phyloP scores from a whole-genome alignment of 225 moss, liverwort and hornwort species.

The Asterella californica region DNA sequence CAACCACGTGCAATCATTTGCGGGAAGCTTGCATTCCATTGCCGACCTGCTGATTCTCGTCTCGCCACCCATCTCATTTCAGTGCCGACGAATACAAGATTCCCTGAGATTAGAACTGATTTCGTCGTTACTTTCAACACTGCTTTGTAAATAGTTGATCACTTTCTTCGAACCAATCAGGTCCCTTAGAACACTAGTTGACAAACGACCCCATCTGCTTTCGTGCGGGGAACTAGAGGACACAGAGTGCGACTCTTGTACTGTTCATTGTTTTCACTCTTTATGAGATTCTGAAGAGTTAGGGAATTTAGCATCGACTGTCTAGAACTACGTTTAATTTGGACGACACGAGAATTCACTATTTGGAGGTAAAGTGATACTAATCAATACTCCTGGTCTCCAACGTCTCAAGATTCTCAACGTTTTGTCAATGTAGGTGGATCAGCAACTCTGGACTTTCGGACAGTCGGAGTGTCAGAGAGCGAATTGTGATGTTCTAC shows the following conservation, averaged over 20 bases:
- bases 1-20: background rate
- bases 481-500: slow-evolving; percentile 44
- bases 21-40: background rate
- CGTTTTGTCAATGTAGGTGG: slow-evolving; percentile 26
- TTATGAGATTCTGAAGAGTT: background rate
- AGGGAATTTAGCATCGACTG: background rate
- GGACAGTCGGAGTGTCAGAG: slow-evolving; percentile 36
- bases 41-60: background rate
- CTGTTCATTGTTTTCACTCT: background rate
- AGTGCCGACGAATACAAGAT: background rate
- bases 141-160: background rate
- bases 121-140: background rate
- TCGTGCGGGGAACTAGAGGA: background rate
- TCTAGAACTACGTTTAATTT: background rate
- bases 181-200: background rate
- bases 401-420: background rate
- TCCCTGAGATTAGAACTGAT: background rate
- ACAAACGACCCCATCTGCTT: background rate
- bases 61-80: background rate
- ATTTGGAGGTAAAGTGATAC: no score
- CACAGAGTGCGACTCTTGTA: background rate
- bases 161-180: background rate
- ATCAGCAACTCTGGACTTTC: slow-evolving; percentile 43
- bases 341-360: background rate
- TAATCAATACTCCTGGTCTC: no score